phyloP scores from a whole-genome alignment of 306 rosid species.

The Quercus ilex region DNA sequence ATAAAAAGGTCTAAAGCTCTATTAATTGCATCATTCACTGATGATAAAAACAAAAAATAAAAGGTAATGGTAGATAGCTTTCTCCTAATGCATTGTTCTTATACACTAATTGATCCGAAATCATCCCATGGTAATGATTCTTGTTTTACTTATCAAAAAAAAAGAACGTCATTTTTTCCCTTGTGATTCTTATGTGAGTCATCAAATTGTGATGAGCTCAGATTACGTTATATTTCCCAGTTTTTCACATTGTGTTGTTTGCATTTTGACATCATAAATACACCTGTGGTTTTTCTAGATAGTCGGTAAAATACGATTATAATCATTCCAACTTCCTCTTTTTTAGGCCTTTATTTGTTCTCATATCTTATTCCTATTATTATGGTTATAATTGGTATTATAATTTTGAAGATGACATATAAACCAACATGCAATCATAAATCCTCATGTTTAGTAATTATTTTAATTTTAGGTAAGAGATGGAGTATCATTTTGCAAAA shows the following conservation, averaged over 20 bases:
- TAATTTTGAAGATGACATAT: slow-evolving; percentile 24
- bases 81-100: no score
- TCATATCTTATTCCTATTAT: slow-evolving; percentile 19
- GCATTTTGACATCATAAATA: background rate
- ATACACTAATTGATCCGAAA: no score
- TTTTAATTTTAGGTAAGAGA: background rate
- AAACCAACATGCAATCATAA: slow-evolving; percentile 32
- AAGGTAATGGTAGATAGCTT: no score
- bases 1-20: no score
- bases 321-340: slow-evolving; percentile 8
- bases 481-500: background rate
- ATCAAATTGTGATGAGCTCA: background rate
- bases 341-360: slow-evolving; percentile 20
- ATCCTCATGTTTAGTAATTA: background rate
- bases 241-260: background rate
- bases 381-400: slow-evolving; percentile 20
- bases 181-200: no score
- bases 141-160: background rate
- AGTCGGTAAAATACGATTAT: background rate
- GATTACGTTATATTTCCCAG: background rate
- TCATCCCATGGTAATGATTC: no score
- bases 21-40: no score
- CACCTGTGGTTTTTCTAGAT: background rate
- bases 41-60: no score
- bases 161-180: background rate